Conservation (phyloP, 2,329 filamentous ascomycete species). For the Cladosporium phlei region DNA sequence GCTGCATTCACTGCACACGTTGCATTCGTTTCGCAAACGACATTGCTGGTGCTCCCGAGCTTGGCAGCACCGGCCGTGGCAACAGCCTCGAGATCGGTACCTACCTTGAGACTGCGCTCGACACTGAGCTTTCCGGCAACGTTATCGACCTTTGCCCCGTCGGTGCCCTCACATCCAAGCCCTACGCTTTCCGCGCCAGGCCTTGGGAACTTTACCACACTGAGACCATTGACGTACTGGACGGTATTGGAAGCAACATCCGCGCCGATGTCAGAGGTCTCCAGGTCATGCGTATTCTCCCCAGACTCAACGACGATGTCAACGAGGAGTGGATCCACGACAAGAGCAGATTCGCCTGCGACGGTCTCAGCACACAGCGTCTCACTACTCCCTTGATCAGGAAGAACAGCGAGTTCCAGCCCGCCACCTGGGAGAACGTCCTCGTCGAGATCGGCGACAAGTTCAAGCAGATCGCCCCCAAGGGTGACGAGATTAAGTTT, state of each 20-base stretch:
- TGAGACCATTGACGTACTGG: slow-evolving; percentile 90
- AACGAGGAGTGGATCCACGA: slow-evolving; percentile 99
- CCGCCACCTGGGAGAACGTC: slow-evolving; percentile 92
- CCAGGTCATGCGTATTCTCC: slow-evolving; percentile 92
- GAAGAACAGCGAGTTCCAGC: slow-evolving; percentile 83
- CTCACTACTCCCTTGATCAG: slow-evolving; percentile 88
- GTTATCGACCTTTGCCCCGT: slow-evolving; percentile 98
- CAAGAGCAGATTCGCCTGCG: slow-evolving; percentile 93
- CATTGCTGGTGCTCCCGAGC: slow-evolving; percentile 88
- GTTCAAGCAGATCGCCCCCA: slow-evolving; percentile 71
- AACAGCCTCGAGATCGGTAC: slow-evolving; percentile 98
- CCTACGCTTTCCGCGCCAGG: slow-evolving; percentile 92
- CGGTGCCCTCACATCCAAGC: slow-evolving; percentile 92
- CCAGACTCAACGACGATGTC: slow-evolving; percentile 91
- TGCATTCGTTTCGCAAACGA: slow-evolving; percentile 98
- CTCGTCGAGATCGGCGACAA: slow-evolving; percentile 79
- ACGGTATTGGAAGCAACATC: slow-evolving; percentile 90
- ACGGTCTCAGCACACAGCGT: slow-evolving; percentile 92
- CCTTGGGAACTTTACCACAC: slow-evolving; percentile 97
- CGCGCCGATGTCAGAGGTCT: slow-evolving; percentile 87
- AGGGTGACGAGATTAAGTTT: slow-evolving; percentile 92
- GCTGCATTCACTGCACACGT: slow-evolving; percentile 97
- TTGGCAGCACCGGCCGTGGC: slow-evolving; percentile 89
- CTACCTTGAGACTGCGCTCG: slow-evolving; percentile 89
- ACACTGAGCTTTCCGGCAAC: slow-evolving; percentile 93